phyloP scores from a whole-genome alignment of 2,329 filamentous ascomycete genomes.

The Laburnicola sp. region DNA sequence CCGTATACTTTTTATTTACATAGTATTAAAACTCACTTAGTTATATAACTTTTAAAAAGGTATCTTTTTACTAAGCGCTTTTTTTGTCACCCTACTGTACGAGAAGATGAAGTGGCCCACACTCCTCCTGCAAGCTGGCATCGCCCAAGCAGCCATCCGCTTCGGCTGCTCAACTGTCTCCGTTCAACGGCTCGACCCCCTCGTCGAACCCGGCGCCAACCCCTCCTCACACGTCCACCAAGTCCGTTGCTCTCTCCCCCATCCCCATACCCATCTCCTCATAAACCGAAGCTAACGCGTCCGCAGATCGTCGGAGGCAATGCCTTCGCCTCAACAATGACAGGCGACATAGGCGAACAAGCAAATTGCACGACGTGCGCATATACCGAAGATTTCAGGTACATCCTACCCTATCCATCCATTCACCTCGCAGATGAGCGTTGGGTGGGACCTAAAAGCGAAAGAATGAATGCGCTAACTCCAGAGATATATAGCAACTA shows the following conservation, averaged over 20 bases:
- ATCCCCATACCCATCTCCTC: no score
- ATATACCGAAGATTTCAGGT: slow-evolving; percentile 20
- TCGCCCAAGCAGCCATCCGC: slow-evolving; percentile 12
- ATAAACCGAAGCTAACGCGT: not conserved
- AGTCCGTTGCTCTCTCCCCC: not conserved
- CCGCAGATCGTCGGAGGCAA: slow-evolving; percentile 16
- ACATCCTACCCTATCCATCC: not conserved
- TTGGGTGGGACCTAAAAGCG: no score
- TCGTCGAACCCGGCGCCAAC: slow-evolving; percentile 16
- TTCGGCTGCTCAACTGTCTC: slow-evolving; percentile 15
- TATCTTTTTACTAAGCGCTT: no score
- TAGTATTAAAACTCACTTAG: no score
- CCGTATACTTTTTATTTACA: no score
- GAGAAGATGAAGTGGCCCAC: not conserved
- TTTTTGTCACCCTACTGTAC: no score
- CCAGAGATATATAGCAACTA: slow-evolving; percentile 15
- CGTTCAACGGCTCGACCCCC: slow-evolving; percentile 15
- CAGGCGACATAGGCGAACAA: slow-evolving; percentile 21
- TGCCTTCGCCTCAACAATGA: slow-evolving; percentile 21
- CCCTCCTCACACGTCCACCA: slow-evolving; percentile 18
- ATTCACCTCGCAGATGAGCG: no score
- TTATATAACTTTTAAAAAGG: no score
- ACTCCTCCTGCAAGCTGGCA: not conserved
- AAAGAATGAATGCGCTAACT: no score
- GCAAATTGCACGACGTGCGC: slow-evolving; percentile 20